A percentile compares a stretch with the other conserved stretches of the same genome.
phyloP scores from a whole-genome alignment of 1,284 basidiomycete species.

The Cryptococcus sp. region DNA sequence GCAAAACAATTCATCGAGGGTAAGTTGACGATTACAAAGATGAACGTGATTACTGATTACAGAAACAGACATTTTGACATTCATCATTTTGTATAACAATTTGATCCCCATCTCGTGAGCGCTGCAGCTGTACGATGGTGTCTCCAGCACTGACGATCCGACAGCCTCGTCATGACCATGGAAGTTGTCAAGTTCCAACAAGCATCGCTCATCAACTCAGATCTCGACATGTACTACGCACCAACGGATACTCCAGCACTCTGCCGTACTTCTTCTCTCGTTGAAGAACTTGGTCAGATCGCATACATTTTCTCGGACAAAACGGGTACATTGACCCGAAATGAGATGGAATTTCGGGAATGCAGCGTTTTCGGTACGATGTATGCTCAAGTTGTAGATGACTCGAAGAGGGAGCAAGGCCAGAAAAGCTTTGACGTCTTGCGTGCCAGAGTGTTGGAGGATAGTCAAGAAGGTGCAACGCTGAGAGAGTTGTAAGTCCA shows the following conservation, averaged over 20 bases:
- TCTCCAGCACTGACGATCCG: background rate
- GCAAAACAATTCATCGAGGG: slow-evolving; percentile 80
- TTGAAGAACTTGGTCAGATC: slow-evolving; percentile 98
- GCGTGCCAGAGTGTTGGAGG: slow-evolving; percentile 52
- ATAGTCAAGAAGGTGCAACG: slow-evolving; percentile 67
- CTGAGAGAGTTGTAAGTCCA: slow-evolving; percentile 69
- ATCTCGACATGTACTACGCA: slow-evolving; percentile 94
- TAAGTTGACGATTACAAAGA: slow-evolving; percentile 36
- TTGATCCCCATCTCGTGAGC: slow-evolving; percentile 88
- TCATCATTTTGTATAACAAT: slow-evolving; percentile 99
- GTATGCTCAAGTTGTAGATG: slow-evolving; percentile 87
- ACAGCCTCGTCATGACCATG: slow-evolving; percentile 91
- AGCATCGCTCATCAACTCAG: slow-evolving; percentile 94
- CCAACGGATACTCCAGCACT: slow-evolving; percentile 93
- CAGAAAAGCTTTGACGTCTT: slow-evolving; percentile 53
- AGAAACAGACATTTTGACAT: slow-evolving; percentile 83
- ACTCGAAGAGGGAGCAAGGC: slow-evolving; percentile 67
- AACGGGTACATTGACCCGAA: slow-evolving; percentile 94
- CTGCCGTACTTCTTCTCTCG: slow-evolving; percentile 93
- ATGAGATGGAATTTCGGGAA: slow-evolving; percentile 97
- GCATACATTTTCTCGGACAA: slow-evolving; percentile 96
- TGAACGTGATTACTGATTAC: slow-evolving; percentile 9
- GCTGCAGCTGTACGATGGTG: background rate
- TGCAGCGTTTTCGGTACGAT: slow-evolving; percentile 85
- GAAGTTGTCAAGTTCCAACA: slow-evolving; percentile 99